Base-by-base conservation (phyloP, 1,284 basidiomycete species). In the Rhodotorula sp. region DNA sequence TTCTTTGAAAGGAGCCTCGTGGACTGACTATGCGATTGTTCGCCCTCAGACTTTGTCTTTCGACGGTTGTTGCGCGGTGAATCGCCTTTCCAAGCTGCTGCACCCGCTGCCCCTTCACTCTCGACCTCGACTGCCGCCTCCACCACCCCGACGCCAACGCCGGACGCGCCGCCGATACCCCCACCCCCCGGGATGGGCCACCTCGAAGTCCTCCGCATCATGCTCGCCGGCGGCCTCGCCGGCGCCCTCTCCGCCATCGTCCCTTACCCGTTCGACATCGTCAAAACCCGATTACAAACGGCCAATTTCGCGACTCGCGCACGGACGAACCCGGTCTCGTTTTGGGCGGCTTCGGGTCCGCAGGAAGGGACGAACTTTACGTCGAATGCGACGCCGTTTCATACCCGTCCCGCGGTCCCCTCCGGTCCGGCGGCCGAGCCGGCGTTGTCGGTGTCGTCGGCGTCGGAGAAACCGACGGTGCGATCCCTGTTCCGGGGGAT, bases 231-330 rank as follows among this genome's bases (percentile, higher is more conserved):
- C 14, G 79, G 78, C 3, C 43, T 77, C 18, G 78, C 79, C 2
- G 79, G 79, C 31, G 72, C 71, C 5, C 49, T 80, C 16, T 73
- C 70, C 46, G 79, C 78, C 39, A 49, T 80, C 51, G 57, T 80
- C 21, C 77, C 79, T 1, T 80, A 80, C 64, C 79, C 79, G 74
- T 73, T 79, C 58, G 77, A 78, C 73, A 78, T 79, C 39, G 73
- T 78, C 77, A 78, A 79, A 48, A 79, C 78, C 1, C 73, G 78
- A 3, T 65, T 78, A 2, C 78, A 69, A 63, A 78, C 70, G 23
- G 70, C 68, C 63, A 73, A 70, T 66, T 73, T 75, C 56, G 69
- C 58, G 56, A 70, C 63, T 29, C 69, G 64, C 34, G 70, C 67
- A 43, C 58, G 67, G 12, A 47, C 70, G 43, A 54, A 64, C 15